Evolutionary conservation across 1,284 basidiomycete genomes (phyloP).

Genomic region (Volvariella volvacea): DNA sequence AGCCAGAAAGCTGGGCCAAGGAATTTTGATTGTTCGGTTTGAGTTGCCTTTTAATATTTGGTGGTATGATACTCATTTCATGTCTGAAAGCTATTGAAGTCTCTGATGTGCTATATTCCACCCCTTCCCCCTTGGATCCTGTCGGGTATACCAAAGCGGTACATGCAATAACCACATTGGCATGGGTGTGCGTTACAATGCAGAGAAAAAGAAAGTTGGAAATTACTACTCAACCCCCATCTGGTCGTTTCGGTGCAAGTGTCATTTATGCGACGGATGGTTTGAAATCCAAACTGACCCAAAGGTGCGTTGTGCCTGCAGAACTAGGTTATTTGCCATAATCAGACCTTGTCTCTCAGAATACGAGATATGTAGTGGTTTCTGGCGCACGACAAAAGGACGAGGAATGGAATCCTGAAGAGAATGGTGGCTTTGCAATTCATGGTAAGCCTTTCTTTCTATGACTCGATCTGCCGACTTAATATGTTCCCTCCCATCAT

Average conservation of each 20-base stretch:
- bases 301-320: constrained; percentile 52
- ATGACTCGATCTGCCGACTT: not conserved
- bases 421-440: constrained; percentile 89
- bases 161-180: constrained; percentile 93
- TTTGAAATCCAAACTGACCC: constrained; percentile 98
- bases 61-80: constrained; percentile 60
- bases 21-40: constrained; percentile 89
- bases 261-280: constrained; percentile 88
- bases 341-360: constrained; percentile 39
- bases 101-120: not conserved
- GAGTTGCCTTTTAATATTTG: constrained; percentile 97
- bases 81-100: too few species aligned
- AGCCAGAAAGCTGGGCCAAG: constrained; percentile 89
- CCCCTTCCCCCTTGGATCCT: not conserved
- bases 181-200: constrained; percentile 97
- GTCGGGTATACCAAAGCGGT: constrained; percentile 39
- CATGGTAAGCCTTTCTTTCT: constrained; percentile 49
- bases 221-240: constrained; percentile 94
- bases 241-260: constrained; percentile 94
- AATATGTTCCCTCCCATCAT: constrained; percentile 5
- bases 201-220: constrained; percentile 96
- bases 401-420: constrained; percentile 94
- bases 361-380: constrained; percentile 90
- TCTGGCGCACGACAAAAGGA: constrained; percentile 88
- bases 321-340: not conserved